Conservation (phyloP, 2,329 filamentous ascomycete species). For the Cordyceps fumosorosea region DNA sequence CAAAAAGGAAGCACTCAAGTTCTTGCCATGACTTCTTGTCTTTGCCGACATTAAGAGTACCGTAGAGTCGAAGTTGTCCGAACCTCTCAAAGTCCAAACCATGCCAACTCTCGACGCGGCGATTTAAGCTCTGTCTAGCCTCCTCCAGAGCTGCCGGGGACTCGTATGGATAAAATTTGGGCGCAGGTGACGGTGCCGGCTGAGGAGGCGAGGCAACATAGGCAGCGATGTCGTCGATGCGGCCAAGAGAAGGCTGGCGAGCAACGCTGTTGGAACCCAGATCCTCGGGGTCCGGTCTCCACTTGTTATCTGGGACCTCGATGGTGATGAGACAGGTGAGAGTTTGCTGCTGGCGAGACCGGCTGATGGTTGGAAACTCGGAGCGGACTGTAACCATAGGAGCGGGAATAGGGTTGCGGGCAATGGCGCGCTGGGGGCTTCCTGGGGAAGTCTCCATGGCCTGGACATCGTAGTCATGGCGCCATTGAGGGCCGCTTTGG, state of each 20-base stretch:
- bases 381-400: slow-evolving; percentile 92
- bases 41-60: slow-evolving; percentile 87
- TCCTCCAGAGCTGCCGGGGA: slow-evolving; percentile 71
- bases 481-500: slow-evolving; percentile 61
- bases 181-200: slow-evolving; percentile 36
- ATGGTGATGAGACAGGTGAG: slow-evolving; percentile 91
- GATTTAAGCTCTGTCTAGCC: slow-evolving; percentile 77
- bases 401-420: slow-evolving; percentile 81
- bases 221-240: slow-evolving; percentile 48
- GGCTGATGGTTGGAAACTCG: slow-evolving; percentile 89
- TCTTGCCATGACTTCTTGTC: slow-evolving; percentile 97
- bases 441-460: slow-evolving; percentile 85
- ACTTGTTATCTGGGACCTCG: slow-evolving; percentile 88
- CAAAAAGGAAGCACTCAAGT: slow-evolving; percentile 92
- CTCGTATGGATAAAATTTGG: slow-evolving; percentile 65
- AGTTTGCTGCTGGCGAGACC: slow-evolving; percentile 89
- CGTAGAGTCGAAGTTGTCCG: slow-evolving; percentile 83
- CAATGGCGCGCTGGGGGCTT: slow-evolving; percentile 58
- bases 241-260: slow-evolving; percentile 31
- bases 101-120: slow-evolving; percentile 97
- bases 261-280: slow-evolving; percentile 48
- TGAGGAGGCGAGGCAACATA: slow-evolving; percentile 54
- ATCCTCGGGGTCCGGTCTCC: slow-evolving; percentile 80
- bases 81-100: slow-evolving; percentile 89
- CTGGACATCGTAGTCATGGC: slow-evolving; percentile 92